Evolutionary conservation across 148 eudicot genomes (phyloP), one percentile per base, ranked within the genome.

Genomic region (Agrostemma githago): DNA sequence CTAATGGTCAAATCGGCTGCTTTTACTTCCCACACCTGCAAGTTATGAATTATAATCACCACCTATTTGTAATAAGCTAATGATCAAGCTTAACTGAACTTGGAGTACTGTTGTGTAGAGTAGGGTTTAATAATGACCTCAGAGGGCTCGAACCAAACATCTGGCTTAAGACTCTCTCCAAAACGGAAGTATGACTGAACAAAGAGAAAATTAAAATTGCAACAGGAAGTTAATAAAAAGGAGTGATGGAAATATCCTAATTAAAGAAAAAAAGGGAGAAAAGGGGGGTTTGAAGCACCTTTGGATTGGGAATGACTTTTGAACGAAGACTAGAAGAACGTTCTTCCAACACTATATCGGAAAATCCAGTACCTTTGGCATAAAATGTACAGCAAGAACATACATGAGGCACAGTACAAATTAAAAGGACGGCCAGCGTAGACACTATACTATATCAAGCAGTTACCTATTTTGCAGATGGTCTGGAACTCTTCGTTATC

Each of bases 1-100:
- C 98, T 92, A 68, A 95, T 87, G n/a, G 97, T 95, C 82, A 95
- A 86, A 71, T 92, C 97, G 71, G 98, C 98, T 73, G 98, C 93
- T 85, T 92, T 95, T 56, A 95, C 97, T 86, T 95, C 97, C 98
- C 97, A 92, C 8, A 91, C 98, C 98, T 94, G 81, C 74, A 68
- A 8, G 37, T 11, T 48, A n/a, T 65, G 62, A 76, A 37, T n/a
- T 54, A 56, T 58, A 17, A 58, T 6, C 21, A 58, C 62, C 20
- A 16, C 19, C 26, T 26, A 26, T 26, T 26, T 26, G 34, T 26
- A 26, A 26, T 26, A 26, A 26, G 34, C 34, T 26, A 26, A 26
- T 26, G 34, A 26, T 26, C 34, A 26, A 26, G 34, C 34, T 26
- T 26, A 26, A 26, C 34, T 26, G 34, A 26, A 26, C 34, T 26